These are phyloP conservation scores for Kalmusia sp. DNA, from an alignment of 2,329 filamentous ascomycete genomes.

Conservation along the genomic window DNA sequence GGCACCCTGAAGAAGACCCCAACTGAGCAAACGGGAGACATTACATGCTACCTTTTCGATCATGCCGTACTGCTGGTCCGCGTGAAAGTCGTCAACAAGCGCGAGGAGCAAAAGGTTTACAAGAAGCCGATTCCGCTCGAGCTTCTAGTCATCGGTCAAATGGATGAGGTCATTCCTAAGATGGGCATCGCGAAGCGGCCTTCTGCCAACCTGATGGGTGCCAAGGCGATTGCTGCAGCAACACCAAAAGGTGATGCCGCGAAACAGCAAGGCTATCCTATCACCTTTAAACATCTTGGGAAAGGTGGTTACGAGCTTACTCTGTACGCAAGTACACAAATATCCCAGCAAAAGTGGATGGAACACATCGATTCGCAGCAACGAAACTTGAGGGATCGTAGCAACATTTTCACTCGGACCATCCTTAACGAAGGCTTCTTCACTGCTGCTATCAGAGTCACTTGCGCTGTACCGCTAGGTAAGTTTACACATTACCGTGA, in stretches of 20 bases:
- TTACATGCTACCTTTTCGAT: constrained; percentile 95
- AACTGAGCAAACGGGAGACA: constrained; percentile 80
- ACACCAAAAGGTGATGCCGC: constrained; percentile 43
- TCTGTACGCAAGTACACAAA: constrained; percentile 83
- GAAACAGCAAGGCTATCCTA: constrained; percentile 82
- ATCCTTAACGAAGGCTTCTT: constrained; percentile 87
- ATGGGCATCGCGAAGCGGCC: constrained; percentile 82
- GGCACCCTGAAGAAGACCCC: constrained; percentile 91
- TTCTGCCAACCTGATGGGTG: constrained; percentile 75
- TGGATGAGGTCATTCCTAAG: constrained; percentile 92
- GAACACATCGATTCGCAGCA: constrained; percentile 94
- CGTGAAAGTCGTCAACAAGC: constrained; percentile 90
- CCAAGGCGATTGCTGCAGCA: constrained; percentile 57
- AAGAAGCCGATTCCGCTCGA: constrained; percentile 94
- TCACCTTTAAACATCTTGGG: constrained; percentile 94
- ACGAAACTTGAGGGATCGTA: constrained; percentile 78
- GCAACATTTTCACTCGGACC: constrained; percentile 73
- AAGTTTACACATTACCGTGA: constrained; percentile 45
- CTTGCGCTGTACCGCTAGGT: constrained; percentile 93
- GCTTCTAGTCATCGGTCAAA: constrained; percentile 89
- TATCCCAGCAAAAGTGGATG: constrained; percentile 93
- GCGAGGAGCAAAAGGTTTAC: constrained; percentile 94
- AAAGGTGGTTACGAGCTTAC: constrained; percentile 95
- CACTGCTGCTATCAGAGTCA: constrained; percentile 85
- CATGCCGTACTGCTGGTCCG: constrained; percentile 92